Base-by-base conservation (phyloP, 2,329 filamentous ascomycete species). In the Akanthomyces lecanii region DNA sequence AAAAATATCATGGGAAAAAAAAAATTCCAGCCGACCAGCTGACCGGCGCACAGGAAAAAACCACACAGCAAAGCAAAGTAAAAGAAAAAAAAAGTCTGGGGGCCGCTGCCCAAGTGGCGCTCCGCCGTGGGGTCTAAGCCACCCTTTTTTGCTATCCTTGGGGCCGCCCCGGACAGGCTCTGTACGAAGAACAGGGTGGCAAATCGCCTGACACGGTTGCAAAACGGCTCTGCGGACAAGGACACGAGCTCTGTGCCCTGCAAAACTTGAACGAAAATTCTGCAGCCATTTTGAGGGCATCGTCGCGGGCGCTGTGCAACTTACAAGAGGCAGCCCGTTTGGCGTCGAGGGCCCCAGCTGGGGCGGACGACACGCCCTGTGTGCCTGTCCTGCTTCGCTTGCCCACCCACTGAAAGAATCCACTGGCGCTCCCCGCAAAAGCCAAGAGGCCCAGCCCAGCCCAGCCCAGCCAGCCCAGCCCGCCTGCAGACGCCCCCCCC, bases 101-200 rank as follows among this genome's bases (percentile, higher is more conserved):
- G 57, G 16, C 48, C n/a, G 48, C 38, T 61, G 58, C 58, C 58
- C 58, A 61, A 61, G 58, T 61, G 48, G 58, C 58, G 28, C 57
- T 23, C 48, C 23, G 52, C 38, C 58, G 58, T 61, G 58, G 58
- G 58, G 58, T 61, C 58, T 61, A 61, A 61, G 58, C 58, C 58
- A 52, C 55, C 55, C 10, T 36, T 36, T 7, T 36, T 28, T 12
- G 28, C 48, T 36, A n/a, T 55, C 38, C n/a, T 23, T 50, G 11
- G 23, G 38, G 4, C 38, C 38, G 38, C 33, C 21, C 21, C 7
- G 33, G 10, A 36, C 7, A 36, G 2, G 14, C 11, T 5, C 14
- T 40, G 38, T 16, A 40, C 33, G 14, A 40, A 40, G 10, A 11
- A 16, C 12, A 40, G 33, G 33, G 38, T 16, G 38, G 14, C 44